These are phyloP conservation scores for Phaffia rhodozyma DNA, from an alignment of 1,284 basidiomycete species.

Conservation along the genomic window DNA sequence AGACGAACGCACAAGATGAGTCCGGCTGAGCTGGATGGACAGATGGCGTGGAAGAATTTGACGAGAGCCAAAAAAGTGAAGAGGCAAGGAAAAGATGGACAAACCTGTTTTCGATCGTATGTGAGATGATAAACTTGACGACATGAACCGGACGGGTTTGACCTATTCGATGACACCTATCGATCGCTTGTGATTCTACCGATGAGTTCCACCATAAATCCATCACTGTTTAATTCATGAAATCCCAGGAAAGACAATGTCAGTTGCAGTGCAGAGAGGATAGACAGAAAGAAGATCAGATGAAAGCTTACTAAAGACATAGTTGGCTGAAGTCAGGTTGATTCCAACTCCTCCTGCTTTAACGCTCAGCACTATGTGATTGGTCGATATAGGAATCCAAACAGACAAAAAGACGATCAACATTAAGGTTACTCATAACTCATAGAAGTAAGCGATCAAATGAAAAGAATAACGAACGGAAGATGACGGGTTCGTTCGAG, in stretches of 20 bases:
- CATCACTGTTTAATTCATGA: conserved; percentile 1
- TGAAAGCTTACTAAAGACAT: conserved; percentile 1
- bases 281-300: neutral
- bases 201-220: conserved; percentile 16
- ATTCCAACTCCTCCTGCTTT: conserved; percentile 15
- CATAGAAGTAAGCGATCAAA: neutral
- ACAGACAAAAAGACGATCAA: neutral
- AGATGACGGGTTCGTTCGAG: conserved; percentile 56
- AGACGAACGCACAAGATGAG: too few species aligned
- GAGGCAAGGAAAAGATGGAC: too few species aligned
- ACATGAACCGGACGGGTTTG: conserved; percentile 15
- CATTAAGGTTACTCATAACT: neutral
- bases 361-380: conserved; percentile 8
- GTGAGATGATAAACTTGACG: conserved; percentile 11
- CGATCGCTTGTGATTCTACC: conserved; percentile 13
- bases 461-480: conserved; percentile 31
- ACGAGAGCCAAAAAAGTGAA: too few species aligned
- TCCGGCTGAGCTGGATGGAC: too few species aligned
- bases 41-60: too few species aligned
- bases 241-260: too few species aligned
- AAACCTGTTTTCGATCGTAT: conserved; percentile 13
- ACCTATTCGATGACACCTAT: conserved; percentile 17
- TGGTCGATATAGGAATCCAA: neutral
- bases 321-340: conserved; percentile 16
- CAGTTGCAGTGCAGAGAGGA: too few species aligned